Base-by-base conservation (phyloP, 106 monocot genomes). In the Amphibolis antarctica region DNA sequence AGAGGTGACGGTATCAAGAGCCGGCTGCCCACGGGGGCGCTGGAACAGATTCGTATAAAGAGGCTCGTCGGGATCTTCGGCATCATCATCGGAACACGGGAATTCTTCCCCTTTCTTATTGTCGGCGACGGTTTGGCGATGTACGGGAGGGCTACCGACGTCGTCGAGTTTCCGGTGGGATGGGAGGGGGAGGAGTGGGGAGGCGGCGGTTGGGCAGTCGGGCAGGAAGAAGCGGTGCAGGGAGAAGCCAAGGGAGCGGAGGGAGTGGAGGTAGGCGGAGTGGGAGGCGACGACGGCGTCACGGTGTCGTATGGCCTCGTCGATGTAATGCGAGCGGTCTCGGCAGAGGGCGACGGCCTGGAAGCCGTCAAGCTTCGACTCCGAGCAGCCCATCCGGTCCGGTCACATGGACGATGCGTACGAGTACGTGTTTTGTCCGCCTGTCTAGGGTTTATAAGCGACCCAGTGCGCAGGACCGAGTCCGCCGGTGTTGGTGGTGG, bases 251-350 rank as follows among this genome's bases (percentile, higher is more conserved):
- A 89, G 66, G 50, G 80, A 63, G 53, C 77, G 69, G 42, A 96
- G 82, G 4, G 96, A 89, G 43, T 28, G 45, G 46, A 82, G 31
- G 76, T 90, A 91, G 42, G 78, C 74, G 17, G 58, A 51, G 68
- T 98, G 96, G 21, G 96, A 69, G 62, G 84, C 78, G 49, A 90
- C 86, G 53, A 98, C 71, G 30, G 78, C 78, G 69, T 84, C 82
- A 24, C 96, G 81, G 75, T 77, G 64, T 66, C 72, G 68, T 65
- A 91, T 82, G 36, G 87, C 90, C 23, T 76, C 69, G 68, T 80
- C 79, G 24, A 98, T 74, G 47, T 76, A 59, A 24, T 67, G 73
- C 15, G 82, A 68, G 48, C 96, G 82, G n/a, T 54, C 64, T 5
- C 76, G 77, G 76, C 96, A 98, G 43, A 86, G 86, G 15, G 64